Evolutionary conservation across 1,139 yeast species (phyloP).

Genomic region (Candida sp.): DNA sequence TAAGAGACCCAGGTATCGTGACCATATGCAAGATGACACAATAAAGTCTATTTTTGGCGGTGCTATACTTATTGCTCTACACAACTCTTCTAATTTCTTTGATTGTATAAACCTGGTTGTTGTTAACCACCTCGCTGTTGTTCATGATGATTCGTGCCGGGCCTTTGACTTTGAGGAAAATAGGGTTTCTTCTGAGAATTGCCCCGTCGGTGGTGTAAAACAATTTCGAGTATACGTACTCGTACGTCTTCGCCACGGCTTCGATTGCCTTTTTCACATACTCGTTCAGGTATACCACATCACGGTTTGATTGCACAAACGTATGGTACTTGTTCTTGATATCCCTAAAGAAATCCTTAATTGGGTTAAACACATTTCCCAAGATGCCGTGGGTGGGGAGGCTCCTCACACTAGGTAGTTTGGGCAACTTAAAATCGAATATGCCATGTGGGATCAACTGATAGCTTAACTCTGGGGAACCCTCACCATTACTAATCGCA

Average conservation of each 20-base stretch:
- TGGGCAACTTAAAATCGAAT: not conserved
- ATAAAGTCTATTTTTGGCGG: not conserved
- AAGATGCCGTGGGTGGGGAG: constrained; percentile 10
- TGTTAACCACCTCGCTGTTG: constrained; percentile 19
- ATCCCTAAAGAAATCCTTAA: not conserved
- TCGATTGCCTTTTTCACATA: not conserved
- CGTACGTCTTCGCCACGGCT: not conserved
- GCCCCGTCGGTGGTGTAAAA: constrained; percentile 8
- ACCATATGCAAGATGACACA: not conserved
- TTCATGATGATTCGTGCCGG: constrained; percentile 29
- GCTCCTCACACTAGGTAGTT: not conserved
- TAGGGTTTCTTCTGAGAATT: constrained; percentile 20
- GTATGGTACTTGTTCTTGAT: not conserved
- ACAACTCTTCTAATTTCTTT: constrained; percentile 19
- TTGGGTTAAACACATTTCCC: constrained; percentile 5
- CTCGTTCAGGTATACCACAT: not conserved
- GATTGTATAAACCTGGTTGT: constrained; percentile 23
- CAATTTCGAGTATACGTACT: not conserved
- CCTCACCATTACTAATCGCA: constrained; percentile 25
- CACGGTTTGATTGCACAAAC: not conserved
- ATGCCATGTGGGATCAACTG: constrained; percentile 4
- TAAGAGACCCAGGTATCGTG: not conserved
- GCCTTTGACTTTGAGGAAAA: constrained; percentile 27
- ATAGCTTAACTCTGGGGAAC: not conserved
- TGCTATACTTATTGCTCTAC: not conserved